Conservation (phyloP, 768 basidiomycete species). For the Podaxis rugospora region DNA sequence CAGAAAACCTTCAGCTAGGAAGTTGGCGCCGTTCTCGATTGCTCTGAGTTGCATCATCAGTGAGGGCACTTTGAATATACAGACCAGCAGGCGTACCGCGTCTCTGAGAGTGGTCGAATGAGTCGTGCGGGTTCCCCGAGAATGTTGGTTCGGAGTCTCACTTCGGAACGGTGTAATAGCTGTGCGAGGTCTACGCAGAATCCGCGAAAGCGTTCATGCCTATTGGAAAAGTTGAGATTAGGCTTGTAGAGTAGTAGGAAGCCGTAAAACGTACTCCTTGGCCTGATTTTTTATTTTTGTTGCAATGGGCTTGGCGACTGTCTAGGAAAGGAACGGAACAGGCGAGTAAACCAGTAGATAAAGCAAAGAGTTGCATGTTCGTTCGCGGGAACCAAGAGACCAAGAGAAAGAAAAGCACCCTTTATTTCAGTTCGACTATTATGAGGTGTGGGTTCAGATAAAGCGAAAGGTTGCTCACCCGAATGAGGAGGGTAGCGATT, state of each 20-base stretch:
- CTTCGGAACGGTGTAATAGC: slow-evolving; percentile 69
- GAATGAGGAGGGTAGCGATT: slow-evolving; percentile 11
- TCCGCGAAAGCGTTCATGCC: slow-evolving; percentile 69
- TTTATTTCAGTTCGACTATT: slow-evolving; percentile 9
- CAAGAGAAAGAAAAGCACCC: slow-evolving; percentile 1
- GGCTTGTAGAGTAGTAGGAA: background rate
- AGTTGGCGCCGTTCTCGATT: slow-evolving; percentile 82
- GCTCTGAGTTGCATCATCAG: slow-evolving; percentile 40
- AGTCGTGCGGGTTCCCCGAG: slow-evolving; percentile 72
- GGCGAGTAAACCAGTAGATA: background rate
- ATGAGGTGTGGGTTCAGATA: background rate
- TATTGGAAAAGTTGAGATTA: slow-evolving; percentile 4
- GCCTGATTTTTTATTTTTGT: slow-evolving; percentile 65
- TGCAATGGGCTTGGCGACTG: slow-evolving; percentile 82
- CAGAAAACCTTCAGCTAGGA: slow-evolving; percentile 80
- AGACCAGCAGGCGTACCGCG: slow-evolving; percentile 41
- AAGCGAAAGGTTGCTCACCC: slow-evolving; percentile 1
- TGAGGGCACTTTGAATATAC: background rate
- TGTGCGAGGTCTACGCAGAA: slow-evolving; percentile 76
- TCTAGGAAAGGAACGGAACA: slow-evolving; percentile 34
- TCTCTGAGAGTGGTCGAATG: slow-evolving; percentile 74
- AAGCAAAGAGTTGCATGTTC: background rate
- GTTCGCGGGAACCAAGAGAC: background rate
- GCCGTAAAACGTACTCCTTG: slow-evolving; percentile 47
- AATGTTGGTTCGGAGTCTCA: slow-evolving; percentile 67